Evolutionary conservation across 495 filamentous ascomycete genomes (phyloP), one percentile per base, ranked within the genome.

Genomic region (Coniosporium apollinis): DNA sequence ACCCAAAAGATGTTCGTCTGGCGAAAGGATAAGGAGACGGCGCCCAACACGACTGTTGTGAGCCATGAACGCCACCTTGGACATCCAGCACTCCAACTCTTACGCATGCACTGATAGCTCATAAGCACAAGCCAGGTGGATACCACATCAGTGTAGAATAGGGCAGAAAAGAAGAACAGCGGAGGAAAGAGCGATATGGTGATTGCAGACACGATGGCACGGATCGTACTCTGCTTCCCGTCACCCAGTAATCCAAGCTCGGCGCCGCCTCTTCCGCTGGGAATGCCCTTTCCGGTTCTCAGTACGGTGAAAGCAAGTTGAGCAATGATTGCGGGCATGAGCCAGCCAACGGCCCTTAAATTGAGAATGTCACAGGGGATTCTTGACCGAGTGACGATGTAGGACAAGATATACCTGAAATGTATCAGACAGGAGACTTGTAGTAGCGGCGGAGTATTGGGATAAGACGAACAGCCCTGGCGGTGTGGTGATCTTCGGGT

Each of bases 1-100:
- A 86, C 79, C 89, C 89, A 97, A 52, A 96, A 85, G 40, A 96
- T 79, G 48, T 97, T 97, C 8, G 89, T 97, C 56, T 97, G 89
- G 20, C 89, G 61, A 59, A 87, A 85, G 13, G 67, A 58, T 22
- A 97, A 59, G 20, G 81, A 67, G 2, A 63, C 39, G 9, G 80
- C 42, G 0, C 79, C 79, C 0, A 65, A 56, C 34, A 64, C 7
- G n/a, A 58, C 17, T 10, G 17, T 19, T n/a, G 9, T 9, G 8
- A 32, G 8, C 1, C 9, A 8, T 8, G 30, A 32, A 9, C 8
- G 9, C 15, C 9, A 14, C 9, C n/a, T 16, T 32, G 11, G 11
- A 13, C 11, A 8, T 3, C 17, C n/a, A 13, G 8, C 2, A 8
- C 18, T 8, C 9, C 15, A 32, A 8, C 10, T 8, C 11, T 14